Percentiles rank a stretch among this genome's conserved stretches.
phyloP scores from a whole-genome alignment of 1,284 basidiomycete species.

The Cryptococcus sp. region DNA sequence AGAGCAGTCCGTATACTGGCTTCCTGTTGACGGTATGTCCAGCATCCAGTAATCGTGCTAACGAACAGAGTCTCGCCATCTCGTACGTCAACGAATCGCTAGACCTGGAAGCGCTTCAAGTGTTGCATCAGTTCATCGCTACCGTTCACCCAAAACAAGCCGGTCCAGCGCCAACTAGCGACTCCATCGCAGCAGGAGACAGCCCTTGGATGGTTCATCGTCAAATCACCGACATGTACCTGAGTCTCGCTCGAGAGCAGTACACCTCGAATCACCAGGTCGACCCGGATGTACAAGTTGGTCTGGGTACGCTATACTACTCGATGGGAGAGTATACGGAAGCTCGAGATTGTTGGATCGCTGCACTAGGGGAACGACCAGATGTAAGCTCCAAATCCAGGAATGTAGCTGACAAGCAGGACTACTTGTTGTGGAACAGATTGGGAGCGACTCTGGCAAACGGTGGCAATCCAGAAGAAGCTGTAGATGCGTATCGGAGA shows the following conservation, averaged over 20 bases:
- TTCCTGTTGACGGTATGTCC: conserved; percentile 71
- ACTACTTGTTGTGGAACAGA: conserved; percentile 95
- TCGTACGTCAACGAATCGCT: conserved; percentile 95
- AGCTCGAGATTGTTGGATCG: conserved; percentile 79
- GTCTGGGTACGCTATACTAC: conserved; percentile 90
- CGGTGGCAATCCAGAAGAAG: conserved; percentile 89
- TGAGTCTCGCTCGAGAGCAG: conserved; percentile 75
- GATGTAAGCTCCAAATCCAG: conserved; percentile 48
- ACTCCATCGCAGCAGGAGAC: conserved; percentile 36
- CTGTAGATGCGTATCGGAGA: conserved; percentile 87
- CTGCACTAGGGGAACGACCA: conserved; percentile 72
- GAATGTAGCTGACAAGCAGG: conserved; percentile 49
- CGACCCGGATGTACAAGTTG: conserved; percentile 91
- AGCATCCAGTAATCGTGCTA: background rate
- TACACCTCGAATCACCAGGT: conserved; percentile 60
- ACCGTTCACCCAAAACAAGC: conserved; percentile 65
- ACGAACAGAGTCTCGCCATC: conserved; percentile 76
- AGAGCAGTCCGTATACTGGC: conserved; percentile 59
- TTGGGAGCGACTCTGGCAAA: conserved; percentile 94
- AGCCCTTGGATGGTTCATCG: conserved; percentile 82
- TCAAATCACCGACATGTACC: conserved; percentile 74
- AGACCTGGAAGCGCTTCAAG: conserved; percentile 80
- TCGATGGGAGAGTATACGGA: conserved; percentile 51
- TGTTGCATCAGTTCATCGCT: conserved; percentile 79
- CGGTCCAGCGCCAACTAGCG: conserved; percentile 37